Evolutionary conservation across 2,329 filamentous ascomycete species (phyloP).

Genomic region (Microdochium bolleyi): DNA sequence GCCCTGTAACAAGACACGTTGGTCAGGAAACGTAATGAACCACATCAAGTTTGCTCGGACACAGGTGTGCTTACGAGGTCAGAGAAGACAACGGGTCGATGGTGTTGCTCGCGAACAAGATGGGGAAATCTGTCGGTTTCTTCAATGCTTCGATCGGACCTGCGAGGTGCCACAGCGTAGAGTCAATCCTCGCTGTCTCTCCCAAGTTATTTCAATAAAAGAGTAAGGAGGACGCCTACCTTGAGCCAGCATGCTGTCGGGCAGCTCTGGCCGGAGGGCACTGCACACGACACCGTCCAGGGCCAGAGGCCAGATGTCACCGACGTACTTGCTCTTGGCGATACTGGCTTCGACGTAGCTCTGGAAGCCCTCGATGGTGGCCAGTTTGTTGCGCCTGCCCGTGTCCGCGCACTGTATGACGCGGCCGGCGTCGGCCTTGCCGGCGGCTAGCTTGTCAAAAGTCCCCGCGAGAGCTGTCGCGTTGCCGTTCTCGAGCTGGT

Average conservation of each 20-base stretch:
- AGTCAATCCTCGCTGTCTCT: too few species aligned
- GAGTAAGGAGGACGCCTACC: constrained; percentile 5
- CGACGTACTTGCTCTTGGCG: constrained; percentile 21
- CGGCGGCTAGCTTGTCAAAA: constrained; percentile 5
- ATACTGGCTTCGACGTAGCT: constrained; percentile 13
- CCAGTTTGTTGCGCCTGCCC: constrained; percentile 17
- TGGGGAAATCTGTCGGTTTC: background rate
- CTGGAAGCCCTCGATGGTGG: constrained; percentile 15
- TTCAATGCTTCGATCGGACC: constrained; percentile 6
- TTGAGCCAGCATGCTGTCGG: constrained; percentile 18
- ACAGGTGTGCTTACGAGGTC: too few species aligned
- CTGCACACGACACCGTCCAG: constrained; percentile 15
- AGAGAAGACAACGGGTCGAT: too few species aligned
- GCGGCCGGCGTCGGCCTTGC: constrained; percentile 9
- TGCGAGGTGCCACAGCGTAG: constrained; percentile 2
- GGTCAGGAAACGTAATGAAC: too few species aligned
- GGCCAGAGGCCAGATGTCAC: constrained; percentile 19
- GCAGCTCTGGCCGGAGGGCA: constrained; percentile 13
- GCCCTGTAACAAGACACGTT: too few species aligned
- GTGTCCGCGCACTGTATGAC: constrained; percentile 20
- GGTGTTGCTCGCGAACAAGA: too few species aligned
- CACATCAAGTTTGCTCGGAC: too few species aligned
- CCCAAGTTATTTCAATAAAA: too few species aligned
- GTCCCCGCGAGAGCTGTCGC: constrained; percentile 14
- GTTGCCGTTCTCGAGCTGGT: constrained; percentile 17